Evolutionary conservation across 2,329 filamentous ascomycete genomes (phyloP).

Genomic region (Periglandula ipomoeae): DNA sequence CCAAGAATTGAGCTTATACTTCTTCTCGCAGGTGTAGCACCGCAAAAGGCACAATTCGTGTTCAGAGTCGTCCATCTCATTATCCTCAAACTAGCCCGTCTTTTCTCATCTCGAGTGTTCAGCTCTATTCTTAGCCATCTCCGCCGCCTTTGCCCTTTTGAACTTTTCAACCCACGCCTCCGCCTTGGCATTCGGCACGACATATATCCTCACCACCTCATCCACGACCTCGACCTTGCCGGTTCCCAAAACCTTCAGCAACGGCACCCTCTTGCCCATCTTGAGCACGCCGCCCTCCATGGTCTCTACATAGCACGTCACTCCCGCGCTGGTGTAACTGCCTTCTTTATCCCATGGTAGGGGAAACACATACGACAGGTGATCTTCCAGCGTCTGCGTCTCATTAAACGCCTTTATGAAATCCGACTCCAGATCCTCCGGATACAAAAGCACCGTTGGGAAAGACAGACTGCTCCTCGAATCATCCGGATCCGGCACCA

Average conservation of each 20-base stretch:
- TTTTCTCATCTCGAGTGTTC: neutral
- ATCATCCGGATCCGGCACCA: slow-evolving; percentile 65
- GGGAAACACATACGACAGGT: slow-evolving; percentile 79
- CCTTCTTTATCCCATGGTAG: slow-evolving; percentile 70
- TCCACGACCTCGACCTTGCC: slow-evolving; percentile 84
- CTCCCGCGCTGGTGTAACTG: slow-evolving; percentile 55
- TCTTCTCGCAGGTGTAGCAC: too few species aligned
- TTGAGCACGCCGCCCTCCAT: slow-evolving; percentile 71
- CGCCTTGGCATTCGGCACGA: slow-evolving; percentile 65
- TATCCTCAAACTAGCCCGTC: neutral
- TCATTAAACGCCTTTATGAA: slow-evolving; percentile 85
- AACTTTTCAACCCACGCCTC: slow-evolving; percentile 75
- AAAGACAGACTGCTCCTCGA: slow-evolving; percentile 63
- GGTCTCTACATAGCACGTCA: slow-evolving; percentile 90
- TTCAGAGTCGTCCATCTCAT: neutral
- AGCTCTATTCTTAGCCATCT: slow-evolving; percentile 22
- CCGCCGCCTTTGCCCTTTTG: slow-evolving; percentile 60
- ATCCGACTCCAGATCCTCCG: slow-evolving; percentile 71
- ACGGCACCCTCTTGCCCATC: slow-evolving; percentile 72
- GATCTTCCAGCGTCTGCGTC: slow-evolving; percentile 62
- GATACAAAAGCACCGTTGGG: slow-evolving; percentile 79
- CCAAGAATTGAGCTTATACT: too few species aligned
- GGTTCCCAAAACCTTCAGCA: slow-evolving; percentile 64
- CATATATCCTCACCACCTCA: slow-evolving; percentile 70
- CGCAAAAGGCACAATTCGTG: too few species aligned